Conservation (phyloP, 2,329 filamentous ascomycete species). For the Alternaria incomplexa region DNA sequence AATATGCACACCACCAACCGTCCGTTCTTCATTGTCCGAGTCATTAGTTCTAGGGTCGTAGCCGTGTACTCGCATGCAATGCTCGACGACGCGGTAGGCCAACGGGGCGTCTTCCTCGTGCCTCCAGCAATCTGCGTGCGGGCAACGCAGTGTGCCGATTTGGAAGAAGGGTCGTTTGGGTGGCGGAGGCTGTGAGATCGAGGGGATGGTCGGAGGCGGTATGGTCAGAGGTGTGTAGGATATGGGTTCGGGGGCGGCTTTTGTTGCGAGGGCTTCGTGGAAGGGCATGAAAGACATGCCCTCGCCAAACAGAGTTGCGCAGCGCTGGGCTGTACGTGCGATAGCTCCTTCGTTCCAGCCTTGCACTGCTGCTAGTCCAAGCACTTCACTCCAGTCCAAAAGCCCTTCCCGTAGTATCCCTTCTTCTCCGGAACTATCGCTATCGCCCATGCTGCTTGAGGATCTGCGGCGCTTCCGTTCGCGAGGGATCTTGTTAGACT, state of each 20-base stretch:
- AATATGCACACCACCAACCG: constrained; percentile 68
- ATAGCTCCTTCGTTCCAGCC: constrained; percentile 72
- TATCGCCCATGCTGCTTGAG: constrained; percentile 9
- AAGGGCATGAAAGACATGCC: constrained; percentile 69
- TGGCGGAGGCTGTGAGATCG: background rate
- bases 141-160: constrained; percentile 36
- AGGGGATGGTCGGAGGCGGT: constrained; percentile 12
- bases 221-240: constrained; percentile 45
- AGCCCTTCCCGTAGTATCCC: constrained; percentile 22
- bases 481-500: background rate
- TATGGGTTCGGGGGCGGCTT: constrained; percentile 33
- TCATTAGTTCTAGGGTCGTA: constrained; percentile 49
- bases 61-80: constrained; percentile 56
- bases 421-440: constrained; percentile 18
- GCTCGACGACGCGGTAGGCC: constrained; percentile 47
- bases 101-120: constrained; percentile 33
- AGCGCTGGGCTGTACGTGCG: constrained; percentile 73
- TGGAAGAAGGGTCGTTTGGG: constrained; percentile 38
- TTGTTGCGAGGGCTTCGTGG: constrained; percentile 46
- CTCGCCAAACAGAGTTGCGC: constrained; percentile 76
- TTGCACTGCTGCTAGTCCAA: constrained; percentile 76
- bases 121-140: constrained; percentile 39
- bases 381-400: constrained; percentile 81
- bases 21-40: constrained; percentile 54
- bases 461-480: constrained; percentile 23